A percentile compares a stretch with the other conserved stretches of the same genome.
These are phyloP conservation scores for Bombardia bombarda DNA, from an alignment of 495 filamentous ascomycete species.

Conservation along the genomic window DNA sequence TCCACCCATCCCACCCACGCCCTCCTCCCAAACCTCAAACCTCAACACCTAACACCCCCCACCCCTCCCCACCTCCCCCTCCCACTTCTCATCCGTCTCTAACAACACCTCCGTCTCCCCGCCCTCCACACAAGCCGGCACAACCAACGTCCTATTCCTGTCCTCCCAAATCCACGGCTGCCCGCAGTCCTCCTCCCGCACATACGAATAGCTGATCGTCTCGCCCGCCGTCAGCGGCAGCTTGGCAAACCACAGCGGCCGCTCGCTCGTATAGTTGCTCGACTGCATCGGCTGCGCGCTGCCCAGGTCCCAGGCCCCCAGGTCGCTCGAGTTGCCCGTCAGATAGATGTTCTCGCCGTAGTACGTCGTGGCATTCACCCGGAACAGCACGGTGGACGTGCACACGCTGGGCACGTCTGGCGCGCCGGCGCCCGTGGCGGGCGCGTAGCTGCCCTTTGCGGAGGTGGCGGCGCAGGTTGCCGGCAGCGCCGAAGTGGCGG, in stretches of 20 bases:
- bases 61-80: slow-evolving; percentile 13
- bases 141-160: slow-evolving; percentile 22
- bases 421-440: slow-evolving; percentile 36
- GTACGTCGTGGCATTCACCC: slow-evolving; percentile 30
- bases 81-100: slow-evolving; percentile 29
- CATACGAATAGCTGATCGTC: slow-evolving; percentile 27
- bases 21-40: too few species aligned
- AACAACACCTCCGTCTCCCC: slow-evolving; percentile 9
- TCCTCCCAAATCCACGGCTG: slow-evolving; percentile 31
- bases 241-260: slow-evolving; percentile 27
- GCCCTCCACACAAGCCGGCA: slow-evolving; percentile 27
- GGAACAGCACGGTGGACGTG: slow-evolving; percentile 46
- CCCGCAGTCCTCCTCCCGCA: slow-evolving; percentile 31
- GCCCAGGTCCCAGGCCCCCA: slow-evolving; percentile 49
- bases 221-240: slow-evolving; percentile 19
- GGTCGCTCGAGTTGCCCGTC: slow-evolving; percentile 40
- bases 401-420: slow-evolving; percentile 39
- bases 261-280: slow-evolving; percentile 37
- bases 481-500: slow-evolving; percentile 37
- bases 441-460: slow-evolving; percentile 47
- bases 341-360: slow-evolving; percentile 54
- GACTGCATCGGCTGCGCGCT: slow-evolving; percentile 45
- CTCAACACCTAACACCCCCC: slow-evolving; percentile 23
- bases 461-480: slow-evolving; percentile 41
- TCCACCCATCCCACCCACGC: too few species aligned